A percentile compares a stretch with the other conserved stretches of the same genome.
Conservation (phyloP, 164 flowering plant genomes). For the Akebia trifoliata region DNA sequence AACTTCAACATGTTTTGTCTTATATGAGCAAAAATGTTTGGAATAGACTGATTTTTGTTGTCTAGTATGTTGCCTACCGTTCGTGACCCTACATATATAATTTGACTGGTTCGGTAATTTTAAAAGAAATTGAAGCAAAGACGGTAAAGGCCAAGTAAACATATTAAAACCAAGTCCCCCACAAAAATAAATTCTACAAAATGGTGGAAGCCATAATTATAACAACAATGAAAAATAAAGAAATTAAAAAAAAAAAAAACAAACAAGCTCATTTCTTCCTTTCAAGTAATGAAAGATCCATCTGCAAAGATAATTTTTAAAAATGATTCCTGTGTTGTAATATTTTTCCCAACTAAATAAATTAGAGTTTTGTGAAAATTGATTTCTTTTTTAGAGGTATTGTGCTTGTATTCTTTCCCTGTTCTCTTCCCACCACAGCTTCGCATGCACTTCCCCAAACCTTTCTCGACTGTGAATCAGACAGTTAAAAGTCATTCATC, state of each 20-base stretch:
- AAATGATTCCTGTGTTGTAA: conserved; percentile 7
- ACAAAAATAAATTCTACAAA: conserved; percentile 9
- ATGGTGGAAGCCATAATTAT: conserved; percentile 4
- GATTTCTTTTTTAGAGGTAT: conserved; percentile 45
- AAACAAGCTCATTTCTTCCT: not conserved
- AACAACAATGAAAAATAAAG: not conserved
- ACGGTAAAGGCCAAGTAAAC: not conserved
- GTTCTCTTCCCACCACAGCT: conserved; percentile 96
- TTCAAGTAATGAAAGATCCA: conserved; percentile 4
- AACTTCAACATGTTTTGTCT: too few relatives aligned
- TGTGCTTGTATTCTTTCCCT: conserved; percentile 94
- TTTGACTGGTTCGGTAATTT: too few relatives aligned
- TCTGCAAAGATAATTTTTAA: not conserved
- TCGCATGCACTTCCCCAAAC: conserved; percentile 89
- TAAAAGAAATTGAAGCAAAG: not conserved
- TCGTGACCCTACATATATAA: too few relatives aligned
- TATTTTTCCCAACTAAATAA: not conserved
- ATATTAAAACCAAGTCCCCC: not conserved
- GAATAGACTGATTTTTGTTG: too few relatives aligned
- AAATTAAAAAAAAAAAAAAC: not conserved
- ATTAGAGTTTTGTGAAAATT: not conserved
- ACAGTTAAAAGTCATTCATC: too few relatives aligned
- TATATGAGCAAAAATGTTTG: too few relatives aligned
- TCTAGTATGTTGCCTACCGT: too few relatives aligned
- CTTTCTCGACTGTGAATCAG: conserved; percentile 69